Evolutionary conservation across 1,284 basidiomycete genomes (phyloP).

Genomic region (Hymenochaete sp.): DNA sequence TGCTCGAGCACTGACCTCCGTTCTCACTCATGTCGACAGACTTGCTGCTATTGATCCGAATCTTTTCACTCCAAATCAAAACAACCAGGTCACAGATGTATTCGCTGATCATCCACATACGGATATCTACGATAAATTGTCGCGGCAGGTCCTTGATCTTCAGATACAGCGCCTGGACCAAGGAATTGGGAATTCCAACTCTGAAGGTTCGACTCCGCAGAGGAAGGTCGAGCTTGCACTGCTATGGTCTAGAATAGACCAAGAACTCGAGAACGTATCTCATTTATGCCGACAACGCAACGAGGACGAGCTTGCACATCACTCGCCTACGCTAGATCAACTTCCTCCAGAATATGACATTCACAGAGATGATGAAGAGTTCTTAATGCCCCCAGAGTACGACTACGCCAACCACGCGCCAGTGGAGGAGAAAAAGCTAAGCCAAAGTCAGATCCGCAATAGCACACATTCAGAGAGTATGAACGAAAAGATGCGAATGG

Average conservation of each 20-base stretch:
- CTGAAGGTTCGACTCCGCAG: slow-evolving; percentile 35
- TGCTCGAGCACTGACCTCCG: slow-evolving; percentile 53
- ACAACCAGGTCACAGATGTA: no score
- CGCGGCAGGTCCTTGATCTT: slow-evolving; percentile 59
- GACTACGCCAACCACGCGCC: slow-evolving; percentile 24
- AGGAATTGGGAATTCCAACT: slow-evolving; percentile 19
- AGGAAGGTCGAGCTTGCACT: slow-evolving; percentile 55
- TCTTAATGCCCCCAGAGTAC: slow-evolving; percentile 55
- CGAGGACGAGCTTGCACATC: slow-evolving; percentile 27
- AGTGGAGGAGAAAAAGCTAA: slow-evolving; percentile 13
- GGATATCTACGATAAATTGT: slow-evolving; percentile 52
- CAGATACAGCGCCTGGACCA: slow-evolving; percentile 44
- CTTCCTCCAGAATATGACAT: slow-evolving; percentile 67
- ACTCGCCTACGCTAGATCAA: slow-evolving; percentile 26
- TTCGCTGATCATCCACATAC: no score
- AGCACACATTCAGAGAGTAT: slow-evolving; percentile 19
- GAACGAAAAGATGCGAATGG: slow-evolving; percentile 70
- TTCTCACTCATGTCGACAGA: slow-evolving; percentile 58
- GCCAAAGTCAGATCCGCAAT: no score
- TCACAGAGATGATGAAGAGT: slow-evolving; percentile 30
- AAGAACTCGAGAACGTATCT: slow-evolving; percentile 61
- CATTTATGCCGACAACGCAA: slow-evolving; percentile 54
- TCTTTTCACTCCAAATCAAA: slow-evolving; percentile 18
- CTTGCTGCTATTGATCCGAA: slow-evolving; percentile 35
- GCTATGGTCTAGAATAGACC: slow-evolving; percentile 66